A percentile compares a stretch with the other conserved stretches of the same genome.
Conservation (phyloP, 768 basidiomycete genomes). For the Suillus weaverae region DNA sequence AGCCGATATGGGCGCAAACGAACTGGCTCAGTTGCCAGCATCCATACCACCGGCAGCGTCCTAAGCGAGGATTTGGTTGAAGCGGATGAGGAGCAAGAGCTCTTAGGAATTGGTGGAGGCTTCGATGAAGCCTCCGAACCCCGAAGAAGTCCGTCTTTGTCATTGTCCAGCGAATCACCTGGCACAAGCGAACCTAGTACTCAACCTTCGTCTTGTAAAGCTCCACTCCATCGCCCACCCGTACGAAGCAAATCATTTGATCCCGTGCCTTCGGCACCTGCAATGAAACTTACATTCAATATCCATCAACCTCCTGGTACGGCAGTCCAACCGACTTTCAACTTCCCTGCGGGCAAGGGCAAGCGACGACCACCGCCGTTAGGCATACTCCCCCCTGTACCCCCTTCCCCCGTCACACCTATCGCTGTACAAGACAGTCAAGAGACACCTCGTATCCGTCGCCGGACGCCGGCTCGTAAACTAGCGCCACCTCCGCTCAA, state of each 20-base stretch:
- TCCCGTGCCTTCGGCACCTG: constrained; percentile 53
- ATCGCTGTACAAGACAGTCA: constrained; percentile 40
- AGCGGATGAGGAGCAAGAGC: constrained; percentile 75
- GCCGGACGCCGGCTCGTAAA: constrained; percentile 56
- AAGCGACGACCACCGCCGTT: constrained; percentile 66
- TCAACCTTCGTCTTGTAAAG: constrained; percentile 16
- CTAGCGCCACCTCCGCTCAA: constrained; percentile 58
- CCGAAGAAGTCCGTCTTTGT: constrained; percentile 34
- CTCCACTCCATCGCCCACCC: constrained; percentile 10
- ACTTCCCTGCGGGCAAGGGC: constrained; percentile 42
- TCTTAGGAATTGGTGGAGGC: constrained; percentile 67
- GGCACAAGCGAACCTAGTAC: constrained; percentile 34
- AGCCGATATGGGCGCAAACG: constrained; percentile 70
- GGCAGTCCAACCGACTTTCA: constrained; percentile 54
- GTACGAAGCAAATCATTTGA: constrained; percentile 11
- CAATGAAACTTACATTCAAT: constrained; percentile 58
- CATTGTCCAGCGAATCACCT: constrained; percentile 32
- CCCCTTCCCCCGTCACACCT: constrained; percentile 65
- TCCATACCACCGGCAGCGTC: constrained; percentile 62
- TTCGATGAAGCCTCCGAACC: constrained; percentile 46
- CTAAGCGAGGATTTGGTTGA: constrained; percentile 81
- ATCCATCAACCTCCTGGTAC: constrained; percentile 49
- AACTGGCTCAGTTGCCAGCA: constrained; percentile 74
- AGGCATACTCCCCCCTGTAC: constrained; percentile 65
- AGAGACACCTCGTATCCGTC: constrained; percentile 33